Conservation (phyloP, 1,139 yeast genomes). For the Arxiozyma bovina region DNA sequence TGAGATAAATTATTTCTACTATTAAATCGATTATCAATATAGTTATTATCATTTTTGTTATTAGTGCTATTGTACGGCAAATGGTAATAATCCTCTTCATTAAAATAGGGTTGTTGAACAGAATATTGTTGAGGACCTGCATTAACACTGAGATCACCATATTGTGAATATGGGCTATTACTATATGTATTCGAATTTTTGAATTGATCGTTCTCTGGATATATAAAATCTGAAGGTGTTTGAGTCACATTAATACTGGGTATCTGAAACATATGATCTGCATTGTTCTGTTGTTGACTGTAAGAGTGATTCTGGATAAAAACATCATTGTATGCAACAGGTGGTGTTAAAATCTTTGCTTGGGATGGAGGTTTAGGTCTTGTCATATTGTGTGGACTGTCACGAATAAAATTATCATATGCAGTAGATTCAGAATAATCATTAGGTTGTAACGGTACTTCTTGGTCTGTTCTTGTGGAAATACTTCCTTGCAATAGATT, state of each 20-base stretch:
- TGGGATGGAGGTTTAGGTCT: neutral
- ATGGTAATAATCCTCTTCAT: constrained; percentile 14
- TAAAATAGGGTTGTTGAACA: constrained; percentile 9
- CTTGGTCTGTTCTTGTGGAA: neutral
- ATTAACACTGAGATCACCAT: neutral
- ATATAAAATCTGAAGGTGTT: constrained; percentile 13
- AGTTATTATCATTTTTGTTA: too few relatives aligned
- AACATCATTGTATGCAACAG: constrained; percentile 16
- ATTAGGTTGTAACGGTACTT: neutral
- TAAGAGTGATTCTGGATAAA: constrained; percentile 10
- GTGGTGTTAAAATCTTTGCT: constrained; percentile 10
- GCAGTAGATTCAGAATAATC: neutral
- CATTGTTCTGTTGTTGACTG: neutral
- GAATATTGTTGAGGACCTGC: constrained; percentile 4
- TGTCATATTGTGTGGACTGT: neutral
- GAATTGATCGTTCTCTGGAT: constrained; percentile 2
- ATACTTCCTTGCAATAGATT: neutral
- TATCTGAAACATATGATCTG: constrained; percentile 6
- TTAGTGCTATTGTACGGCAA: neutral
- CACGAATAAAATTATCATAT: neutral
- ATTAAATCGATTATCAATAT: neutral
- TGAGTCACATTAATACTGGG: constrained; percentile 19
- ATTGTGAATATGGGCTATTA: neutral
- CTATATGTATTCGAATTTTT: neutral
- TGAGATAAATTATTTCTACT: neutral